These are phyloP conservation scores for Pseudocercospora musae DNA, from an alignment of 2,329 filamentous ascomycete species.

Conservation along the genomic window DNA sequence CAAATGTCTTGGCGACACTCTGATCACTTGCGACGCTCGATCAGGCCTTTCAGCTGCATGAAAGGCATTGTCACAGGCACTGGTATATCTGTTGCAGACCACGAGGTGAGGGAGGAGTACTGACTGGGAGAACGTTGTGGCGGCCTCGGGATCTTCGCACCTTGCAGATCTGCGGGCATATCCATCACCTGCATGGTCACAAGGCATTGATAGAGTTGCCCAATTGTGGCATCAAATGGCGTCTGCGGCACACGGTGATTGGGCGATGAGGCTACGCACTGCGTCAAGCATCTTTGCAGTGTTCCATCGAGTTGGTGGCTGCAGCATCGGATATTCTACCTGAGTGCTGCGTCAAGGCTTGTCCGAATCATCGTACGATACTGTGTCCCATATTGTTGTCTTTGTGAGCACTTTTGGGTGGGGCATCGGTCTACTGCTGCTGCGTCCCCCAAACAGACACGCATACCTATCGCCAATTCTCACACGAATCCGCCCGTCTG, in stretches of 20 bases:
- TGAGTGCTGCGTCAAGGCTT: background rate
- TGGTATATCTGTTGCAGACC: background rate
- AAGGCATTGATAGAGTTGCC: background rate
- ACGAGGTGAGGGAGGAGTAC: background rate
- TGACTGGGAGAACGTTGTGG: background rate
- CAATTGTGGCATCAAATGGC: background rate
- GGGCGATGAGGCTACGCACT: background rate
- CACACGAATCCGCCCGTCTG: background rate
- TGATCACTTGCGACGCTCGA: background rate
- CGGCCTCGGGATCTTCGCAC: background rate
- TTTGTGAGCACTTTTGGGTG: background rate
- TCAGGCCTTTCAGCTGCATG: background rate
- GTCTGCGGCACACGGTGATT: background rate
- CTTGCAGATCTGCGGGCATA: slow-evolving; percentile 1
- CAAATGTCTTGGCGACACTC: background rate
- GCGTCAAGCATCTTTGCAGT: background rate
- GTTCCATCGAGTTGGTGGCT: background rate
- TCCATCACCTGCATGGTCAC: background rate
- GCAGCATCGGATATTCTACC: background rate
- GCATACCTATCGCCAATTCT: background rate
- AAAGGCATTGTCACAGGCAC: background rate
- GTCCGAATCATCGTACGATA: background rate
- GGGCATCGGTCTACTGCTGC: background rate
- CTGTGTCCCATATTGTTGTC: background rate
- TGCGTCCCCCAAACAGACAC: background rate